Conservation (phyloP, 768 basidiomycete species). For the Amanita subjunquillea region DNA sequence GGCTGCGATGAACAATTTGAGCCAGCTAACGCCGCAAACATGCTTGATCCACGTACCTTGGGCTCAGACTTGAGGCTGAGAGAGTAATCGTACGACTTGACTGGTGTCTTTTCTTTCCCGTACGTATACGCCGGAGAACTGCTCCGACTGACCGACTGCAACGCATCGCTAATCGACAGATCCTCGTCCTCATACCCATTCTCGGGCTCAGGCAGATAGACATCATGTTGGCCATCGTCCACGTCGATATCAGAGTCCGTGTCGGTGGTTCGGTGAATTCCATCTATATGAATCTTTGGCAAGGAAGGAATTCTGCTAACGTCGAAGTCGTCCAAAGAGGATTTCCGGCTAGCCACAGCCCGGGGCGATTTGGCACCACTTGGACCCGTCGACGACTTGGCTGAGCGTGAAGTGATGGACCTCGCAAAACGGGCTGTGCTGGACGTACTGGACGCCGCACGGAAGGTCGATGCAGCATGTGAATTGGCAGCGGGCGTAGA, state of each 20-base stretch:
- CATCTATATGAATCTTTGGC: slow-evolving; percentile 23
- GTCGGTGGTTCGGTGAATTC: slow-evolving; percentile 21
- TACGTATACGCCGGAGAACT: slow-evolving; percentile 39
- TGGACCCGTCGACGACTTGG: slow-evolving; percentile 32
- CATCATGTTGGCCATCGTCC: slow-evolving; percentile 41
- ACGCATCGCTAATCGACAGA: slow-evolving; percentile 45
- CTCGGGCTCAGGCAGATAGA: slow-evolving; percentile 39
- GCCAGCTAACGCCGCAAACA: neutral
- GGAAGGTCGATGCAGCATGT: slow-evolving; percentile 34
- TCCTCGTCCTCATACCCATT: slow-evolving; percentile 32
- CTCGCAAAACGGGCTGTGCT: slow-evolving; percentile 40
- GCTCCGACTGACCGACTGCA: slow-evolving; percentile 45
- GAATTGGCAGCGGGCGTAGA: slow-evolving; percentile 53
- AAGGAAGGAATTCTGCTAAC: slow-evolving; percentile 47
- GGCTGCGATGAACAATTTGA: slow-evolving; percentile 23
- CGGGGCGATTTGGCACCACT: slow-evolving; percentile 3
- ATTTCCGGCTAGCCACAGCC: slow-evolving; percentile 15
- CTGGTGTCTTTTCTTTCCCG: slow-evolving; percentile 30
- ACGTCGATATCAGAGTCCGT: slow-evolving; percentile 19
- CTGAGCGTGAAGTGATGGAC: slow-evolving; percentile 41
- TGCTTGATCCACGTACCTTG: slow-evolving; percentile 29
- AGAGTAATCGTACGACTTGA: slow-evolving; percentile 49
- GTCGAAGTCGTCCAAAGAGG: slow-evolving; percentile 45
- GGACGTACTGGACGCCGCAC: slow-evolving; percentile 32
- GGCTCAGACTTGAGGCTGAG: slow-evolving; percentile 50